Percentiles rank a stretch among this genome's conserved stretches.
These are phyloP conservation scores for Xylaria sp. DNA, from an alignment of 2,329 filamentous ascomycete genomes.

Conservation along the genomic window DNA sequence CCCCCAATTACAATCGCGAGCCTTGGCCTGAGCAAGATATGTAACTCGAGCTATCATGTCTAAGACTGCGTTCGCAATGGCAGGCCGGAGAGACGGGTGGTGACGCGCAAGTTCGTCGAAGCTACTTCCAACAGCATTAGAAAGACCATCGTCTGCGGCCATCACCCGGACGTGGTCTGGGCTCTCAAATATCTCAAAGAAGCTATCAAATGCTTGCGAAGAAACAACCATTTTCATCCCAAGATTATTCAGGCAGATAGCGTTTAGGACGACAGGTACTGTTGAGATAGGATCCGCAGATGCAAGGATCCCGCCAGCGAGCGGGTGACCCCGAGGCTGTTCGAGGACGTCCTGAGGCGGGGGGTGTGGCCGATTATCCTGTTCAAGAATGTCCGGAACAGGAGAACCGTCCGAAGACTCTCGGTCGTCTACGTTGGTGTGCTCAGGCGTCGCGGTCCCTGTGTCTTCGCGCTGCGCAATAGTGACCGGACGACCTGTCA, in stretches of 20 bases:
- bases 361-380: slow-evolving; percentile 60
- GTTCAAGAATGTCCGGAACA: slow-evolving; percentile 52
- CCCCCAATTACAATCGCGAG: slow-evolving; percentile 75
- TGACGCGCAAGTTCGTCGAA: slow-evolving; percentile 97
- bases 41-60: slow-evolving; percentile 88
- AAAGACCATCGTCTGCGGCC: slow-evolving; percentile 74
- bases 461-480: slow-evolving; percentile 49
- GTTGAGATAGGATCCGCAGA: slow-evolving; percentile 87
- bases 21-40: slow-evolving; percentile 76
- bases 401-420: slow-evolving; percentile 55
- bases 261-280: slow-evolving; percentile 88
- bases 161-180: slow-evolving; percentile 87
- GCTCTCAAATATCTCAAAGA: slow-evolving; percentile 97
- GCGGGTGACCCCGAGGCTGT: slow-evolving; percentile 53
- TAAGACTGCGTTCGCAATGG: slow-evolving; percentile 85
- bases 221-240: slow-evolving; percentile 89
- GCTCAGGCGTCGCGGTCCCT: slow-evolving; percentile 46
- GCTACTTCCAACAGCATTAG: slow-evolving; percentile 78
- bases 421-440: slow-evolving; percentile 48
- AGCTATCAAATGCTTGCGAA: slow-evolving; percentile 84
- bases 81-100: slow-evolving; percentile 82
- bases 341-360: slow-evolving; percentile 62
- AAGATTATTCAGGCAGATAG: slow-evolving; percentile 88
- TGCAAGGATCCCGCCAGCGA: slow-evolving; percentile 82
- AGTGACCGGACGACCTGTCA: slow-evolving; percentile 67